Percentiles rank a stretch among this genome's conserved stretches.
Conservation (phyloP, 768 basidiomycete genomes). For the Suillus clintonianus region DNA sequence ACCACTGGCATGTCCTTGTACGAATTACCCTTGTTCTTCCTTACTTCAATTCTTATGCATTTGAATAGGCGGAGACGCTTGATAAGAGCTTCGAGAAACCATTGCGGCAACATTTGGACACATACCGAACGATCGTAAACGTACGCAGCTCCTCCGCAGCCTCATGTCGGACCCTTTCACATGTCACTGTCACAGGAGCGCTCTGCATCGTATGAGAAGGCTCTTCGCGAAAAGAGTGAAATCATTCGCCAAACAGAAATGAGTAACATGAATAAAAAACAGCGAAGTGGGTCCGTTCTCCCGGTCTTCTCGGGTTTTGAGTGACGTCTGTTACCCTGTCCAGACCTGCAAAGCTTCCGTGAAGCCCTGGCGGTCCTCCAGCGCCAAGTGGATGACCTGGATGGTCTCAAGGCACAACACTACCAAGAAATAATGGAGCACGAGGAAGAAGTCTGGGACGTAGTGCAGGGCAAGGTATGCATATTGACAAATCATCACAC, state of each 20-base stretch:
- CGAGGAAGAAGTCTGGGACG: constrained; percentile 95
- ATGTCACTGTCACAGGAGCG: constrained; percentile 60
- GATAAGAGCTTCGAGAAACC: constrained; percentile 91
- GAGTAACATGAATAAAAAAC: constrained; percentile 81
- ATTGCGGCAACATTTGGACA: constrained; percentile 79
- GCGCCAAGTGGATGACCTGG: constrained; percentile 88
- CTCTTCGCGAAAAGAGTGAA: constrained; percentile 79
- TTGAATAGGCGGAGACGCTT: constrained; percentile 72
- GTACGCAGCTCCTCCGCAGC: constrained; percentile 41
- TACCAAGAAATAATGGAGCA: constrained; percentile 89
- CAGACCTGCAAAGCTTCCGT: constrained; percentile 87
- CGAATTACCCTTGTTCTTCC: constrained; percentile 28
- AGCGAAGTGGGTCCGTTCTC: constrained; percentile 64
- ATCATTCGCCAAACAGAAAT: constrained; percentile 85
- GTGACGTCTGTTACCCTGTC: constrained; percentile 9
- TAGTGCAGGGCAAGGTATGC: constrained; percentile 78
- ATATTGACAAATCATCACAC: background rate
- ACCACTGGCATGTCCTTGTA: constrained; percentile 91
- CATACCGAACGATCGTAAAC: constrained; percentile 71
- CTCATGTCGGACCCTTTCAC: constrained; percentile 5
- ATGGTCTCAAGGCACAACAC: constrained; percentile 80
- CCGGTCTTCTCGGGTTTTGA: constrained; percentile 1
- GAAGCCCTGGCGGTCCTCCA: constrained; percentile 81
- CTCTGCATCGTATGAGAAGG: constrained; percentile 79
- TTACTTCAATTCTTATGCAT: constrained; percentile 6